Conservation (phyloP, 495 filamentous ascomycete species). For the Aspergillus saccharolyticus region DNA sequence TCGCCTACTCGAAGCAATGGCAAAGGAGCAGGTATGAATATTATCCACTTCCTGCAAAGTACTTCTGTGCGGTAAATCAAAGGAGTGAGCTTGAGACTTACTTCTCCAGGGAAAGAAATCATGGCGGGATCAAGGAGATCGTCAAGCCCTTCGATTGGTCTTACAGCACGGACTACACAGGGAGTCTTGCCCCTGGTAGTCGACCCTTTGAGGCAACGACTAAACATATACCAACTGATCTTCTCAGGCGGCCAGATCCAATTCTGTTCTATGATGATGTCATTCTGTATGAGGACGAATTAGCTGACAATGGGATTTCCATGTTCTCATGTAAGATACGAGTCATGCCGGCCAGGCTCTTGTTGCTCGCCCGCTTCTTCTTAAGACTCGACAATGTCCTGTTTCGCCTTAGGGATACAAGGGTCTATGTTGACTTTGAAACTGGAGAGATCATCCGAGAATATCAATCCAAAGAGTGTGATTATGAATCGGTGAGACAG, state of each 20-base stretch:
- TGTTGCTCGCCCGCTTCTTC: conserved; percentile 84
- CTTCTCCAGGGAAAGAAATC: conserved; percentile 62
- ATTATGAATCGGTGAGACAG: conserved; percentile 70
- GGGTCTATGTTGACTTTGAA: conserved; percentile 86
- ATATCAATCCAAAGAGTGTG: conserved; percentile 76
- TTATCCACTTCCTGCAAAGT: not conserved
- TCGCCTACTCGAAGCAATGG: conserved; percentile 90
- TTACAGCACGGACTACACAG: conserved; percentile 81
- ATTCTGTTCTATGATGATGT: conserved; percentile 95
- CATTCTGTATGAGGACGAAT: conserved; percentile 92
- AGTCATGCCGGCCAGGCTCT: conserved; percentile 81
- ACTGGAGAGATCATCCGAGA: conserved; percentile 80
- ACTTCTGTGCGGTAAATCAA: not conserved
- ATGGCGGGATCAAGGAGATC: conserved; percentile 86
- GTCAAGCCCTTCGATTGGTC: conserved; percentile 98
- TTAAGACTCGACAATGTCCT: conserved; percentile 89
- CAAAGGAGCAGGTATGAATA: conserved; percentile 62
- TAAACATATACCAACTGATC: conserved; percentile 70
- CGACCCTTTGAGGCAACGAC: conserved; percentile 46
- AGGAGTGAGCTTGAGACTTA: conserved; percentile 16
- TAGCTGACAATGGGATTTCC: conserved; percentile 94
- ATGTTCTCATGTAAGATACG: conserved; percentile 82
- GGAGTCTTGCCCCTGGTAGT: conserved; percentile 45
- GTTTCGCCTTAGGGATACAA: conserved; percentile 79
- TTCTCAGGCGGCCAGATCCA: conserved; percentile 80